phyloP scores from a whole-genome alignment of 257 asterid genomes.

The Perilla frutescens region DNA sequence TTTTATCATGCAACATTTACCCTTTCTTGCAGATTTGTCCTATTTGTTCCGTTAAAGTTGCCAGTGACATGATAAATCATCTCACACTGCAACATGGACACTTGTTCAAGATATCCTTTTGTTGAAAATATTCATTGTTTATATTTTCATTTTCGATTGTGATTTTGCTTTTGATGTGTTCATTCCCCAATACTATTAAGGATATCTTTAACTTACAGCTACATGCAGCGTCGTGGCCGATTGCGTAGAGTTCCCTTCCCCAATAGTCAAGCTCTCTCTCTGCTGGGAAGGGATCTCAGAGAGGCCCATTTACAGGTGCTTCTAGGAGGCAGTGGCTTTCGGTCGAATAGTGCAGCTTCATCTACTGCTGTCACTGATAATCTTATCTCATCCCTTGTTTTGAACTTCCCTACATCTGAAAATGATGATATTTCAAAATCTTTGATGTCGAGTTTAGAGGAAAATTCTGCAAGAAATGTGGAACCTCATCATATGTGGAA shows the following conservation, averaged over 20 bases:
- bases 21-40: constrained; percentile 75
- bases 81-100: constrained; percentile 81
- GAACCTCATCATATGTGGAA: constrained; percentile 64
- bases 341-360: constrained; percentile 57
- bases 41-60: constrained; percentile 74
- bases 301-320: constrained; percentile 89
- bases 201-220: constrained; percentile 54
- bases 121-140: neutral
- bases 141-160: neutral
- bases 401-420: constrained; percentile 66
- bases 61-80: constrained; percentile 72
- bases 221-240: constrained; percentile 77
- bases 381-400: constrained; percentile 65
- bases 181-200: neutral
- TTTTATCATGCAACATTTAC: constrained; percentile 11
- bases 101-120: constrained; percentile 77
- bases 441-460: constrained; percentile 67
- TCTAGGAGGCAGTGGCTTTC: constrained; percentile 66
- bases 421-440: constrained; percentile 76
- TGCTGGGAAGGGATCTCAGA: constrained; percentile 79
- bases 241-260: constrained; percentile 73
- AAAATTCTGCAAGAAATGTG: constrained; percentile 44
- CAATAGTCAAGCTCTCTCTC: constrained; percentile 73
- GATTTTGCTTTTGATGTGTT: neutral
- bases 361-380: constrained; percentile 57